Percentiles rank a stretch among this genome's conserved stretches.
Conservation (phyloP, 176 grass and related monocot genomes). For the Cenchrus americanus region DNA sequence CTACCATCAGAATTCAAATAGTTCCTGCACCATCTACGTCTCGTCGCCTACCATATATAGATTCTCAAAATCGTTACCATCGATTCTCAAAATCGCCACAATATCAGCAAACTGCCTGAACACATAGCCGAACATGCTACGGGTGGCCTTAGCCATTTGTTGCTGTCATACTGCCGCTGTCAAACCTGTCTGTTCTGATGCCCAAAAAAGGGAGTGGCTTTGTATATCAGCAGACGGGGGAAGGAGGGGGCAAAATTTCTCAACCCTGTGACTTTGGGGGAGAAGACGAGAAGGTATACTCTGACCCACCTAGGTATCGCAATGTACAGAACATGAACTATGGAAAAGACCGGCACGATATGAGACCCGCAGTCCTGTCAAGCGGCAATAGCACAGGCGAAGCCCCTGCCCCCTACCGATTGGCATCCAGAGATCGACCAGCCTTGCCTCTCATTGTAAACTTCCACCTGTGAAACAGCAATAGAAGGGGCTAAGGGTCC, state of each 20-base stretch:
- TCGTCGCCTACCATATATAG: background rate
- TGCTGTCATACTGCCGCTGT: background rate
- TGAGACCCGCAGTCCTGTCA: conserved; percentile 34
- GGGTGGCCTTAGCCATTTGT: background rate
- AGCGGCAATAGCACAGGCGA: conserved; percentile 55
- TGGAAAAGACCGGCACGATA: background rate
- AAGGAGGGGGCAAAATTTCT: background rate
- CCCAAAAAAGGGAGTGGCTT: background rate
- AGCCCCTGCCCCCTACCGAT: conserved; percentile 63
- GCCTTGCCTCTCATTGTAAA: conserved; percentile 56
- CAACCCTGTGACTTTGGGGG: background rate
- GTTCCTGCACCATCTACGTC: background rate
- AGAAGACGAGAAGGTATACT: conserved; percentile 3
- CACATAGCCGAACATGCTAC: background rate
- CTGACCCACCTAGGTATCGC: background rate
- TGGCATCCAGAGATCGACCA: conserved; percentile 51
- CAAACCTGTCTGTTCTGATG: background rate
- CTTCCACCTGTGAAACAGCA: conserved; percentile 60
- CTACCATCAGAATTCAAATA: background rate
- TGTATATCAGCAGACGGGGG: background rate
- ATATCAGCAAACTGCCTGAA: background rate
- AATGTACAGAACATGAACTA: conserved; percentile 15
- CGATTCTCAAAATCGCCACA: conserved; percentile 1
- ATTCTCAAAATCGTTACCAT: background rate
- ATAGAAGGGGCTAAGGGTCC: background rate